Evolutionary conservation across 257 asterid genomes (phyloP), one percentile per base, ranked within the genome.

Genomic region (Datura wrightii): DNA sequence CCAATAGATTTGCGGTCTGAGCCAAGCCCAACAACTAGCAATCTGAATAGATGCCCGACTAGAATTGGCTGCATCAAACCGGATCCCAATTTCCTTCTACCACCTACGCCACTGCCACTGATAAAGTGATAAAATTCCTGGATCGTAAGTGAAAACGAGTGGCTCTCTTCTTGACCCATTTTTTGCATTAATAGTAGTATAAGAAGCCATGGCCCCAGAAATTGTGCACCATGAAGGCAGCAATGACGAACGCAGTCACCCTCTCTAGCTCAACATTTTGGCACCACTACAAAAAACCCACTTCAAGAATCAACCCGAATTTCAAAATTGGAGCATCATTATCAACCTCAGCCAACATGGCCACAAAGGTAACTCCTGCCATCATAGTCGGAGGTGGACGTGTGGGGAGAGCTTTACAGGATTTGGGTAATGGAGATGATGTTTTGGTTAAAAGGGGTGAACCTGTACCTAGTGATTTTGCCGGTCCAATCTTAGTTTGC

Each of bases 371-470:
- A 46, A 90, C 86, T 34, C 98, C 98, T 11, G 98, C 98, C 31
- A 55, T 95, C n/a, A 97, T 97, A 85, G 95, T 97, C 7, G 98
- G 99, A 63, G 97, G 97, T 34, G 98, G 99, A 4, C 98, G 99
- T 42, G 99, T 97, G 16, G 99, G 98, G 0, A 92, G 79, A 80
- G 96, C 98, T 80, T 93, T 97, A n/a, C 94, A 92, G 63, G 97
- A 90, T 56, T 94, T 97, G 98, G 98, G 99, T 6, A 87, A 89
- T 15, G 98, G 99, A 19, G 88, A 87, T 14, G 99, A 97, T 89
- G 84, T 92, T 46, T 55, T 97, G 54, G 91, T 97, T 5, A 95
- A 91, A 90, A 93, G 99, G 89, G 99, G 98, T 60, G 96, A 95
- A 82, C 59, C 92, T 19, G 96, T 97, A 70, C 99, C 99, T 37